Evolutionary conservation across 2,329 filamentous ascomycete species (phyloP).

Genomic region (Immersiporthe knoxdaviesiana): DNA sequence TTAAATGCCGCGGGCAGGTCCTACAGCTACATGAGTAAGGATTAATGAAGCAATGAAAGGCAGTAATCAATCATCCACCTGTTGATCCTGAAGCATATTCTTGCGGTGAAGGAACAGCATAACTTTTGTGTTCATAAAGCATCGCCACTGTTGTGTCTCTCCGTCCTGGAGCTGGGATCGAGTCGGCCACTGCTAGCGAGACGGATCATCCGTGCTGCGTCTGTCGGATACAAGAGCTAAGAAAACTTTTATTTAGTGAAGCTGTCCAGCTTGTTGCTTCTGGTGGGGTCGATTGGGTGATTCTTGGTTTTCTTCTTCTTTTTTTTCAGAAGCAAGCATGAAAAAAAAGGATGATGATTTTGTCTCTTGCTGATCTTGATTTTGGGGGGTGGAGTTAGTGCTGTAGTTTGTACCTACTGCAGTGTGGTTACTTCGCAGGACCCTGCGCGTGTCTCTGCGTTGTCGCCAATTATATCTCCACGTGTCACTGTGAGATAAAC

Average conservation of each 20-base stretch:
- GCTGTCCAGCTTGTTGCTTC: not conserved
- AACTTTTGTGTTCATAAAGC: not conserved
- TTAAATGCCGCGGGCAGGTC: not conserved
- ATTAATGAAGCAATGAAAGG: not conserved
- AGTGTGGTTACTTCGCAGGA: too few relatives aligned
- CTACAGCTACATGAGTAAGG: not conserved
- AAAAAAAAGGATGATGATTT: too few relatives aligned
- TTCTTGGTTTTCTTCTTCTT: not conserved
- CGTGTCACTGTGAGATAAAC: not conserved
- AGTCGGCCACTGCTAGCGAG: not conserved
- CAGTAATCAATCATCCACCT: not conserved
- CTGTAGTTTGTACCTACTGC: not conserved
- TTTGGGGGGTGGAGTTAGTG: not conserved
- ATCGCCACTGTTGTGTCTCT: not conserved
- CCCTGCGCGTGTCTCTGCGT: not conserved
- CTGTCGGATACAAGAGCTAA: not conserved
- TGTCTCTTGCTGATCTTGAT: not conserved
- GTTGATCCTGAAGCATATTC: not conserved
- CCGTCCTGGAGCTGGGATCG: not conserved
- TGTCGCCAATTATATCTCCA: slow-evolving; percentile 7
- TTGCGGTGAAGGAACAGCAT: not conserved
- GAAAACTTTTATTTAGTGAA: too few relatives aligned
- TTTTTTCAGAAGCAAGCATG: not conserved
- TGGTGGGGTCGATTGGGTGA: not conserved
- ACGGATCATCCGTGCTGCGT: not conserved